phyloP scores from a whole-genome alignment of 306 rosid genomes.

The Vicia sativa region DNA sequence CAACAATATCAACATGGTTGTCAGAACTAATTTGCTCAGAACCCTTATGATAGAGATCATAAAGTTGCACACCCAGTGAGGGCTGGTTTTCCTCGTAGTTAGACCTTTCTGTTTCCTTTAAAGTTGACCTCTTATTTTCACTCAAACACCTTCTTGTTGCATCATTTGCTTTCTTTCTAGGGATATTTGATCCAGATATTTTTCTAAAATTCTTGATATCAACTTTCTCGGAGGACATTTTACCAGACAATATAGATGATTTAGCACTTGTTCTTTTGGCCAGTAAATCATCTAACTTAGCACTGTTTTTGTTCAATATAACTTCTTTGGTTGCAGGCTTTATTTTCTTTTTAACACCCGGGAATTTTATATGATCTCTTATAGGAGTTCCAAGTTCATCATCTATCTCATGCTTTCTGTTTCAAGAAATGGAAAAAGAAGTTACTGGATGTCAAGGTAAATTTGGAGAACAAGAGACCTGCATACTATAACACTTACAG shows the following conservation, averaged over 20 bases:
- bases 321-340: slow-evolving; percentile 46
- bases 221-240: slow-evolving; percentile 41
- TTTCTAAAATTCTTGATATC: slow-evolving; percentile 43
- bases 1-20: slow-evolving; percentile 49
- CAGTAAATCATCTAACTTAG: slow-evolving; percentile 38
- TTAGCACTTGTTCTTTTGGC: slow-evolving; percentile 42
- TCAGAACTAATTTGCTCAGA: slow-evolving; percentile 42
- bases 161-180: slow-evolving; percentile 51
- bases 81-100: slow-evolving; percentile 38
- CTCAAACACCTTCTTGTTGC: slow-evolving; percentile 40
- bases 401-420: slow-evolving; percentile 80
- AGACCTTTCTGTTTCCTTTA: slow-evolving; percentile 45
- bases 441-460: slow-evolving; percentile 32
- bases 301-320: slow-evolving; percentile 41
- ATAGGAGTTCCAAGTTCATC: slow-evolving; percentile 67
- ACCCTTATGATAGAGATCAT: slow-evolving; percentile 37
- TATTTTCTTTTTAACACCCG: slow-evolving; percentile 50
- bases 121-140: slow-evolving; percentile 43
- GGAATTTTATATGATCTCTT: slow-evolving; percentile 79
- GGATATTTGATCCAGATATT: slow-evolving; percentile 44
- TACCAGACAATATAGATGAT: slow-evolving; percentile 42
- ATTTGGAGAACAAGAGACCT: slow-evolving; percentile 29
- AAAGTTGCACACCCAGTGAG: slow-evolving; percentile 51
- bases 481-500: slow-evolving; percentile 69
- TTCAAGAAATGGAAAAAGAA: slow-evolving; percentile 36